Evolutionary conservation across 139 green algal genomes (phyloP), one percentile per base, ranked within the genome.

Genomic region (Tetradesmus obliquus): DNA sequence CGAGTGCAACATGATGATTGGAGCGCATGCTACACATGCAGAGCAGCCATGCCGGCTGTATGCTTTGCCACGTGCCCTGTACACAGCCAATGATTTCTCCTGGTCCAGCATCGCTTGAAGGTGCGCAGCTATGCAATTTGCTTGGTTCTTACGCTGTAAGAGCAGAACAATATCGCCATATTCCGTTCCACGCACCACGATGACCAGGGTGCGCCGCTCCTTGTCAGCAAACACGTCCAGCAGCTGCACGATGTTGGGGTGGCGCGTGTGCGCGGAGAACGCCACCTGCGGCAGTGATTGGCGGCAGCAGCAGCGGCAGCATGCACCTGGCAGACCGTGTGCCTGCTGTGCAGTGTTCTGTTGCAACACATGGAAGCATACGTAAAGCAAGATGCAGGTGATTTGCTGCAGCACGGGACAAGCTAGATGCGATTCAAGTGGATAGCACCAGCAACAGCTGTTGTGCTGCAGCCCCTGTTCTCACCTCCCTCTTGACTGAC

Each of bases 181-280:
- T 15, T 15, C 74, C 7, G 19, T 20, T 24, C 9, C 15, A 55
- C 93, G n/a, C 69, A 95, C 92, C 92, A 95, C 91, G 24, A 95
- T 97, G 45, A 95, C 89, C 19, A 95, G 93, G 62, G 92, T 87
- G 72, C 83, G 79, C 53, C 88, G 55, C 90, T 95, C 51, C 15
- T 90, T 81, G 55, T 96, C 95, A 62, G 94, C 94, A 90, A 97
- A 96, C 19, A 97, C 96, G 81, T 97, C 94, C 90, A 97, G 88
- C 81, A 97, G 90, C n/a, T 89, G 92, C 51, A 97, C 96, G 83
- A 97, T 96, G 92, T 96, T 96, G 72, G 93, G 76, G 89, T 97
- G 94, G 10, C 86, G 24, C 10, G 69, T 82, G 66, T 82, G 69
- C 15, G 86, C 66, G 20, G 71, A 90, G 53, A 90, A 84, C 86